Evolutionary conservation across 2,329 filamentous ascomycete species (phyloP).

Genomic region (Fusarium sp.): DNA sequence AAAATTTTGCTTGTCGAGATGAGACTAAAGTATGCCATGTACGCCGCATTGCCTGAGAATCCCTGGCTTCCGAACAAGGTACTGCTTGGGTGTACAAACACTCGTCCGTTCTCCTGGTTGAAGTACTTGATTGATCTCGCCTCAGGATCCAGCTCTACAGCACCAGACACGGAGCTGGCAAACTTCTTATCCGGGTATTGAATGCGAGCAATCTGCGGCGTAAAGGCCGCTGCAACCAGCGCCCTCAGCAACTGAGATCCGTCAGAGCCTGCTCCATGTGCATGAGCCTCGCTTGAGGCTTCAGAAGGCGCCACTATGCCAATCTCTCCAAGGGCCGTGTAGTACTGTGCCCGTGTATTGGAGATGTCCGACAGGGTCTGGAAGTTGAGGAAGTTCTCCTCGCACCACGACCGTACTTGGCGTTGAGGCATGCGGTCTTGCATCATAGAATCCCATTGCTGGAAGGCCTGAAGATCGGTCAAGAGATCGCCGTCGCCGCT

Average conservation of each 20-base stretch:
- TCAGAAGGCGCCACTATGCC: slow-evolving; percentile 71
- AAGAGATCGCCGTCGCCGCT: slow-evolving; percentile 86
- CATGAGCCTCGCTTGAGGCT: slow-evolving; percentile 47
- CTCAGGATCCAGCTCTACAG: slow-evolving; percentile 92
- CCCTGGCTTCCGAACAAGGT: slow-evolving; percentile 85
- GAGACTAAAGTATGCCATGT: slow-evolving; percentile 90
- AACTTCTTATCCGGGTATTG: slow-evolving; percentile 97
- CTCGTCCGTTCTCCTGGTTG: slow-evolving; percentile 82
- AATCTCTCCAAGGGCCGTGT: slow-evolving; percentile 85
- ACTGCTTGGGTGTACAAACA: slow-evolving; percentile 92
- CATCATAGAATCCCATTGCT: slow-evolving; percentile 80
- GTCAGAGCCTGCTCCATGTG: slow-evolving; percentile 33
- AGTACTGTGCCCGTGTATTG: slow-evolving; percentile 86
- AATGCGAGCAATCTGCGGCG: slow-evolving; percentile 90
- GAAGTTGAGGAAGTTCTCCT: slow-evolving; percentile 83
- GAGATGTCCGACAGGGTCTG: slow-evolving; percentile 89
- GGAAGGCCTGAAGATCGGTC: slow-evolving; percentile 85
- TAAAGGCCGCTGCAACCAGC: slow-evolving; percentile 77
- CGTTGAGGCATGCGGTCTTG: slow-evolving; percentile 68
- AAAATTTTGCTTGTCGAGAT: slow-evolving; percentile 94
- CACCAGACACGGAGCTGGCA: slow-evolving; percentile 84
- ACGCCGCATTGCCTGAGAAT: slow-evolving; percentile 79
- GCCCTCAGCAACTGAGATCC: slow-evolving; percentile 70
- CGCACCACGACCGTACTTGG: slow-evolving; percentile 80
- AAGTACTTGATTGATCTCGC: slow-evolving; percentile 93